Evolutionary conservation across 2,329 filamentous ascomycete genomes (phyloP).

Genomic region (Acrocalymma vagum): DNA sequence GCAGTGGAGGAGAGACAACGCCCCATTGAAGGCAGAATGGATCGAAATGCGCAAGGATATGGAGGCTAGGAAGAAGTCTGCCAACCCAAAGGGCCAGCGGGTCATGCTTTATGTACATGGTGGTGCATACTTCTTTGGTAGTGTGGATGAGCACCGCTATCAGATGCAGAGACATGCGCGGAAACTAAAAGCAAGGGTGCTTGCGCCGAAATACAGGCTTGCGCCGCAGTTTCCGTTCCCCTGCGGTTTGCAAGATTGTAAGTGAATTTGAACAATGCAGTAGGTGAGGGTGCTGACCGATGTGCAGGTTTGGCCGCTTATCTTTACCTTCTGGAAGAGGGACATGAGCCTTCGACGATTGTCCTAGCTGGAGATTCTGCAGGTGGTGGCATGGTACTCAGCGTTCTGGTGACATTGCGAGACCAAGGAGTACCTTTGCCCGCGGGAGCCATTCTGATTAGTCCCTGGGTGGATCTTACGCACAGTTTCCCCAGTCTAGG

Average conservation of each 20-base stretch:
- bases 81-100: conserved; percentile 67
- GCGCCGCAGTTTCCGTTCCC: conserved; percentile 96
- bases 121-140: conserved; percentile 94
- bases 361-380: conserved; percentile 92
- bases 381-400: conserved; percentile 88
- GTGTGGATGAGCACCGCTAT: conserved; percentile 96
- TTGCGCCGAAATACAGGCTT: conserved; percentile 86
- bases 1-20: conserved; percentile 73
- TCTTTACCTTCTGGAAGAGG: conserved; percentile 74
- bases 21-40: conserved; percentile 84
- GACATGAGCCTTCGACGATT: conserved; percentile 82
- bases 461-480: conserved; percentile 94
- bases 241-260: conserved; percentile 87
- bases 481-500: conserved; percentile 95
- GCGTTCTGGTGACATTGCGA: conserved; percentile 78
- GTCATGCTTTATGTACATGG: conserved; percentile 96
- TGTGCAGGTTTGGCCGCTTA: conserved; percentile 75
- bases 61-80: conserved; percentile 71
- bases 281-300: conserved; percentile 8
- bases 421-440: conserved; percentile 86
- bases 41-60: conserved; percentile 93
- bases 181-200: conserved; percentile 88
- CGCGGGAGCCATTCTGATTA: conserved; percentile 88
- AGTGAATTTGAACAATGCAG: conserved; percentile 1
- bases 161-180: conserved; percentile 96